These are phyloP conservation scores for Anthracocystis panici-leucophaei DNA, from an alignment of 1,284 basidiomycete species.

Conservation along the genomic window DNA sequence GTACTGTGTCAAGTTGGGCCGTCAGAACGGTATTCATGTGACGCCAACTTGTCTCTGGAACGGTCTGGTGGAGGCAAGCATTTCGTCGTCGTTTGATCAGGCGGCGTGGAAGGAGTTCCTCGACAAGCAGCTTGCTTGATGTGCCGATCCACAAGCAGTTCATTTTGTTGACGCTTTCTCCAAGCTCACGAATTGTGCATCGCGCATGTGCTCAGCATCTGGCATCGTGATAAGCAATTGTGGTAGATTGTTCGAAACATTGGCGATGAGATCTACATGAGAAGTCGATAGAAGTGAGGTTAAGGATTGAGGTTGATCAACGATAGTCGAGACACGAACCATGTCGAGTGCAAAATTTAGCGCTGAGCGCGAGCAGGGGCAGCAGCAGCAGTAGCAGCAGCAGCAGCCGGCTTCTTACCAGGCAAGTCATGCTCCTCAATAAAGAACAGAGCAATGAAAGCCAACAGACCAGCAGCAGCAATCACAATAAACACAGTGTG, in stretches of 20 bases:
- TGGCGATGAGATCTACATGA: constrained; percentile 6
- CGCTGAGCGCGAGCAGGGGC: constrained; percentile 39
- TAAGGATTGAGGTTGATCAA: neutral
- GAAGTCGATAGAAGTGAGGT: neutral
- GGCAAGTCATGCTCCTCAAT: constrained; percentile 69
- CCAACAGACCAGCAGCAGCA: constrained; percentile 62
- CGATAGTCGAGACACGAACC: neutral
- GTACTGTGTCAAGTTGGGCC: constrained; percentile 83
- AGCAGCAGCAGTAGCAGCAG: constrained; percentile 31
- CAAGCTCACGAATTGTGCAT: neutral
- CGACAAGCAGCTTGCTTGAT: constrained; percentile 74
- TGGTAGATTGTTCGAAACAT: constrained; percentile 3
- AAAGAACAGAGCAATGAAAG: constrained; percentile 66
- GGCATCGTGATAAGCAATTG: neutral
- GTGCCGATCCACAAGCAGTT: neutral
- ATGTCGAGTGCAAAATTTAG: neutral
- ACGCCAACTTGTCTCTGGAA: constrained; percentile 79
- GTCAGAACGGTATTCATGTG: constrained; percentile 92
- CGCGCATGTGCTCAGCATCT: neutral
- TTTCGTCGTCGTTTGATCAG: constrained; percentile 85
- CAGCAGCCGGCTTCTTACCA: constrained; percentile 57
- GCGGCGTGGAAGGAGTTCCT: constrained; percentile 89
- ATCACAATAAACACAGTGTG: constrained; percentile 69
- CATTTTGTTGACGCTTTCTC: neutral
- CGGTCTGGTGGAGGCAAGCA: constrained; percentile 81